Conservation (phyloP, 2,329 filamentous ascomycete species). For the Clarireedia homoeocarpa region DNA sequence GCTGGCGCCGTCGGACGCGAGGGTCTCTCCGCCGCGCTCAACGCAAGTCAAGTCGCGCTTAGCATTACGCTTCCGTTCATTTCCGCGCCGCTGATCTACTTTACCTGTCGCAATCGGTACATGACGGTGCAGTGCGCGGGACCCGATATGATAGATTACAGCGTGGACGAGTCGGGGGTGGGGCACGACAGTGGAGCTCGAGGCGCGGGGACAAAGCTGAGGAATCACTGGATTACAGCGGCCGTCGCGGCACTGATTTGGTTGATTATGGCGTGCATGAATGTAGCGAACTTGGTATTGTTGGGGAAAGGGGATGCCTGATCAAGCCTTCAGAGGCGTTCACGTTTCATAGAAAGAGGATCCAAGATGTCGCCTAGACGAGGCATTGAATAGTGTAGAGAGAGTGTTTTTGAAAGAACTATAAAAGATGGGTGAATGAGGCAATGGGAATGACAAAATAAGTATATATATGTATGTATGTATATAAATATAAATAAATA, state of each 20-base stretch:
- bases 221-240: slow-evolving; percentile 60
- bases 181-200: slow-evolving; percentile 20
- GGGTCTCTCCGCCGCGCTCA: slow-evolving; percentile 64
- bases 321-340: neutral
- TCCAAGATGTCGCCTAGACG: too few relatives aligned
- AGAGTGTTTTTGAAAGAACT: too few relatives aligned
- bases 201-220: slow-evolving; percentile 43
- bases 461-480: too few relatives aligned
- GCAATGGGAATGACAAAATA: too few relatives aligned
- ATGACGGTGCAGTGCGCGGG: slow-evolving; percentile 48
- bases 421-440: too few relatives aligned
- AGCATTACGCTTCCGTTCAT: slow-evolving; percentile 76
- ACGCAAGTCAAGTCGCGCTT: slow-evolving; percentile 69
- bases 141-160: neutral
- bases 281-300: slow-evolving; percentile 67
- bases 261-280: slow-evolving; percentile 69
- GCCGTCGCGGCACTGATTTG: slow-evolving; percentile 52
- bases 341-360: too few relatives aligned
- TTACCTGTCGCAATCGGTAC: slow-evolving; percentile 69
- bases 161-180: neutral
- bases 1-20: slow-evolving; percentile 68
- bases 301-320: slow-evolving; percentile 36
- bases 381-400: too few relatives aligned
- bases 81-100: slow-evolving; percentile 76
- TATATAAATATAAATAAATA: too few relatives aligned